Percentiles rank a stretch among this genome's conserved stretches.
Conservation (phyloP, 2,329 filamentous ascomycete species). For the Thielaviopsis populi region DNA sequence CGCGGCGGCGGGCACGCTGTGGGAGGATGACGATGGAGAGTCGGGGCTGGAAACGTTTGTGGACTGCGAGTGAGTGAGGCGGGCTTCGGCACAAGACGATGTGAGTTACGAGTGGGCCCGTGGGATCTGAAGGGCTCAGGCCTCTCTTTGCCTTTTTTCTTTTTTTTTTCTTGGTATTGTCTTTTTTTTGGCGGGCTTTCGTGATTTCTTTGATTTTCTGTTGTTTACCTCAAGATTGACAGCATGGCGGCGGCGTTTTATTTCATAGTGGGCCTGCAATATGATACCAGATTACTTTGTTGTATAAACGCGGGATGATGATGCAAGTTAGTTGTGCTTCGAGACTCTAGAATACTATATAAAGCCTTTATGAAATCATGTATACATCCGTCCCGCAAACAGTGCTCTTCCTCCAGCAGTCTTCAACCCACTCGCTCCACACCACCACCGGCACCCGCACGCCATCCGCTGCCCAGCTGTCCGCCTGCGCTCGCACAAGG, state of each 20-base stretch:
- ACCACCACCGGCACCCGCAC: conserved; percentile 49
- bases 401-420: conserved; percentile 67
- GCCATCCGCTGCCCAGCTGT: conserved; percentile 20
- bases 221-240: background rate
- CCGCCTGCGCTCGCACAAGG: conserved; percentile 33
- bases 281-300: background rate
- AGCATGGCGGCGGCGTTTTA: background rate
- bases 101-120: conserved; percentile 44
- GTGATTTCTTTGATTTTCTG: conserved; percentile 2
- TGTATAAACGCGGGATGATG: too few relatives aligned
- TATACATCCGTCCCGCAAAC: conserved; percentile 63
- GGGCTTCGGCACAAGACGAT: background rate
- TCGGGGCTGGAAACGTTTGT: conserved; percentile 14
- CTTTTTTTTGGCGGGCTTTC: background rate
- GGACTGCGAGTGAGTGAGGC: conserved; percentile 9
- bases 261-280: background rate
- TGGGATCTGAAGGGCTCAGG: conserved; percentile 43
- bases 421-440: conserved; percentile 54
- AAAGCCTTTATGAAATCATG: conserved; percentile 20
- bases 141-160: background rate
- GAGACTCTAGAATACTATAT: too few relatives aligned
- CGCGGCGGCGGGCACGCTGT: background rate
- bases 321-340: too few relatives aligned
- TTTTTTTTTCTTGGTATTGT: background rate
- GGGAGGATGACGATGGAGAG: conserved; percentile 1